phyloP scores from a whole-genome alignment of 176 grass and related monocot species.

The Puya raimondii region DNA sequence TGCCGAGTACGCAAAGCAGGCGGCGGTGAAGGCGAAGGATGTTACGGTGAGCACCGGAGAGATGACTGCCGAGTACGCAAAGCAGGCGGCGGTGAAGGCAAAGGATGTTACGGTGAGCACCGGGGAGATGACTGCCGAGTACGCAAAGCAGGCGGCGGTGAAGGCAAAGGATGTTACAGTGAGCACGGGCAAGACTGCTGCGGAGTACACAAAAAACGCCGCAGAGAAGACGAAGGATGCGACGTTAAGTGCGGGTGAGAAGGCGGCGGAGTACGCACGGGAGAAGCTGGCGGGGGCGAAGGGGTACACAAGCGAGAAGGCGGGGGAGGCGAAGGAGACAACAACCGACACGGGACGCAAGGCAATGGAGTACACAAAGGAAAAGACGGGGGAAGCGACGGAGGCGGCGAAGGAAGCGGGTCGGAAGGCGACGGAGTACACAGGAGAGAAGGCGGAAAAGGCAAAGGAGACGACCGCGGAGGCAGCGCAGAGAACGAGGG shows the following conservation, averaged over 20 bases:
- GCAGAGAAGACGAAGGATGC: slow-evolving; percentile 43
- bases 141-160: slow-evolving; percentile 39
- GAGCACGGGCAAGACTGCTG: slow-evolving; percentile 22
- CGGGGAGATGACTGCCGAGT: slow-evolving; percentile 22
- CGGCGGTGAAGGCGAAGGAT: slow-evolving; percentile 38
- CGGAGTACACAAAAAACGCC: slow-evolving; percentile 11
- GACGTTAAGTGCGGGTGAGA: slow-evolving; percentile 25
- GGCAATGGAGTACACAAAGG: neutral
- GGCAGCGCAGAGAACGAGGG: slow-evolving; percentile 17
- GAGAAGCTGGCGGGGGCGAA: slow-evolving; percentile 27
- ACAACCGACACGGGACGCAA: neutral
- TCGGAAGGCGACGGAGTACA: slow-evolving; percentile 15
- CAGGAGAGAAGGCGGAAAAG: slow-evolving; percentile 3
- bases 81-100: slow-evolving; percentile 31
- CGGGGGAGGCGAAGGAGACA: slow-evolving; percentile 17
- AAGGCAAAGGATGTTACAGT: slow-evolving; percentile 31
- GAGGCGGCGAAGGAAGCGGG: slow-evolving; percentile 22
- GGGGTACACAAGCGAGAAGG: neutral
- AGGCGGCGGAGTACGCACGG: slow-evolving; percentile 29
- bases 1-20: slow-evolving; percentile 57
- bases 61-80: slow-evolving; percentile 29
- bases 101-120: slow-evolving; percentile 41
- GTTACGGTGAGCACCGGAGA: slow-evolving; percentile 25
- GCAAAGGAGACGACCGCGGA: neutral
- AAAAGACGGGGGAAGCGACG: slow-evolving; percentile 12